A percentile compares a stretch with the other conserved stretches of the same genome.
Conservation (phyloP, 2,329 filamentous ascomycete genomes). For the Fusarium continuum region DNA sequence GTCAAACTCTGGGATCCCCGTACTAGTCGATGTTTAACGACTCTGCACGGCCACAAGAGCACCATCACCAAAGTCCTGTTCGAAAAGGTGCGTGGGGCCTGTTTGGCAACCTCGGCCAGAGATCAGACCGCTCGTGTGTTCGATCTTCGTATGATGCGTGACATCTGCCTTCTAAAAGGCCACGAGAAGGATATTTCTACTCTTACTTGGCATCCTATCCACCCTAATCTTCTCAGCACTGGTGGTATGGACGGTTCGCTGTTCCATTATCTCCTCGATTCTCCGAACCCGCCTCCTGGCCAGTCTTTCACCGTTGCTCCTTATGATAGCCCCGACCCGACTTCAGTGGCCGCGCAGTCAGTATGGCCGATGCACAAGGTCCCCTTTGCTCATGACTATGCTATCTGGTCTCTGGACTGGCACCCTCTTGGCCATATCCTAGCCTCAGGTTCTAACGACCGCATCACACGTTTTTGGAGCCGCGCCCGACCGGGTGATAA, state of each 20-base stretch:
- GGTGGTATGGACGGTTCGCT: conserved; percentile 90
- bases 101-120: conserved; percentile 90
- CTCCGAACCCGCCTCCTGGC: conserved; percentile 84
- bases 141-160: conserved; percentile 97
- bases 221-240: conserved; percentile 87
- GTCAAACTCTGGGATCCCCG: conserved; percentile 99
- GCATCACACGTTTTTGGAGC: conserved; percentile 97
- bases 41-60: conserved; percentile 96
- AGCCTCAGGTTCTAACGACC: conserved; percentile 94
- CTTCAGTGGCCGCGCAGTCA: conserved; percentile 84
- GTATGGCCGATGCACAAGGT: conserved; percentile 91
- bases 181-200: conserved; percentile 97
- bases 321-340: conserved; percentile 84
- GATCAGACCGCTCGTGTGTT: conserved; percentile 95
- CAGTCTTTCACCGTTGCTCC: conserved; percentile 77
- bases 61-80: conserved; percentile 94
- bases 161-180: conserved; percentile 90
- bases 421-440: conserved; percentile 96
- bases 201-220: conserved; percentile 91
- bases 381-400: conserved; percentile 89
- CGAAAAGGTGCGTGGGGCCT: conserved; percentile 82
- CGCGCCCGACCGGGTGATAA: conserved; percentile 86
- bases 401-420: conserved; percentile 98
- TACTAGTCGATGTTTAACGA: conserved; percentile 87
- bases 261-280: conserved; percentile 94